phyloP scores from a whole-genome alignment of 2,329 filamentous ascomycete genomes.

The Colletotrichum spinosum region DNA sequence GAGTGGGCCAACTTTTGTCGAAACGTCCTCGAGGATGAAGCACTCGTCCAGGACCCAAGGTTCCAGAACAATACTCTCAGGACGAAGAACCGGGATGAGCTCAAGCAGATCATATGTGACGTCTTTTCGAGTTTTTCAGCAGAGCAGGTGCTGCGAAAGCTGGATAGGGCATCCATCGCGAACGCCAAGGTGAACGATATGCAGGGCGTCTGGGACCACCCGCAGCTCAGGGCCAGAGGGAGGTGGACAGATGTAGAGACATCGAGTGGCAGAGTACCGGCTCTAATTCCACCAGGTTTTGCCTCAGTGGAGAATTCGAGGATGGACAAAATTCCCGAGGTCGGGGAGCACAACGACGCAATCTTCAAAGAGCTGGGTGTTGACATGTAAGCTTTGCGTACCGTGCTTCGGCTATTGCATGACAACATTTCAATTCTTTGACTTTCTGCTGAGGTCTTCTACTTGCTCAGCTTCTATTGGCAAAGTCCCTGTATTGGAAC shows the following conservation, averaged over 20 bases:
- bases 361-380: conserved; percentile 20
- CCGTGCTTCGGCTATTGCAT: too few species aligned
- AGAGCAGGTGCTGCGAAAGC: conserved; percentile 52
- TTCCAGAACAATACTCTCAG: conserved; percentile 61
- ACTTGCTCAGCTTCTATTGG: too few species aligned
- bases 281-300: conserved; percentile 62
- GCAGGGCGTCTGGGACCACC: conserved; percentile 65
- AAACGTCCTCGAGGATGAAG: conserved; percentile 55
- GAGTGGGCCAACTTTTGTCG: conserved; percentile 64
- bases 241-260: conserved; percentile 64
- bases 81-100: conserved; percentile 57
- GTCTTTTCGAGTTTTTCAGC: conserved; percentile 53
- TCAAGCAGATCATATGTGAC: conserved; percentile 58
- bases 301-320: conserved; percentile 16
- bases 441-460: too few species aligned
- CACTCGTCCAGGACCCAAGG: conserved; percentile 56
- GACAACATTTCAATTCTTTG: too few species aligned
- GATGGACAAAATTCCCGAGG: conserved; percentile 29
- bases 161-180: conserved; percentile 63
- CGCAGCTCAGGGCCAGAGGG: conserved; percentile 61
- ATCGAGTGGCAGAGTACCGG: conserved; percentile 57
- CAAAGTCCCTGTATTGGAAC: too few species aligned
- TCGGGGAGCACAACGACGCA: conserved; percentile 29
- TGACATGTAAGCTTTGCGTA: too few species aligned
- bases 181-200: conserved; percentile 68